Base-by-base conservation (phyloP, 768 basidiomycete species). In the Dendrothele bispora region DNA sequence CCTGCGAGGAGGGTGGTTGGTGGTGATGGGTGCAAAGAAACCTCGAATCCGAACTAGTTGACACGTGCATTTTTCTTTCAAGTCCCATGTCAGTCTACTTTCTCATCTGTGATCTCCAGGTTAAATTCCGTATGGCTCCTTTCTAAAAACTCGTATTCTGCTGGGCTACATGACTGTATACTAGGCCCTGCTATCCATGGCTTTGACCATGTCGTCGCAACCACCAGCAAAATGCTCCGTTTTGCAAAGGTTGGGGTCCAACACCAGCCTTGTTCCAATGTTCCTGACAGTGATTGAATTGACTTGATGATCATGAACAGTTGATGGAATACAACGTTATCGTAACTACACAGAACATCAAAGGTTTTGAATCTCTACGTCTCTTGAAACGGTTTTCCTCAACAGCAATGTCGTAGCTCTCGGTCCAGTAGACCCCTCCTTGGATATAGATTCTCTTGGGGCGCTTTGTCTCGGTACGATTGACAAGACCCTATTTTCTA, bases 51-150 rank as follows among this genome's bases (percentile, higher is more conserved):
- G n/a, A n/a, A n/a, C n/a, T n/a, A n/a, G n/a, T n/a, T n/a, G n/a
- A n/a, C n/a, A n/a, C n/a, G n/a, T n/a, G n/a, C n/a, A n/a, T n/a
- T n/a, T n/a, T n/a, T n/a, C n/a, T n/a, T n/a, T n/a, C n/a, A n/a
- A n/a, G n/a, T n/a, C n/a, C n/a, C n/a, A 27, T 65, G 56, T 66
- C 54, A 67, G 84, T 62, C 32, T 87, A n/a, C 39, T 81, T 95
- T 71, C 78, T 95, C 49, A 69, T 91, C 22, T 97, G 93, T 62
- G 94, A 95, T 63, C 66, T 95, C 2, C 93, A 95, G 67, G 72
- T 78, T 7, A 78, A 80, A 53, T 87, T 92, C 67, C 69, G 90
- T 91, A 55, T 52, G 82, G 49, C 37, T 24, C 4, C 25, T 43
- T n/a, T 17, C 35, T 25, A 46, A 20, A 15, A 17, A 18, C 15